Evolutionary conservation across 345 rosid species (phyloP), one percentile per base, ranked within the genome.

Genomic region (Gossypium rotundifolium): DNA sequence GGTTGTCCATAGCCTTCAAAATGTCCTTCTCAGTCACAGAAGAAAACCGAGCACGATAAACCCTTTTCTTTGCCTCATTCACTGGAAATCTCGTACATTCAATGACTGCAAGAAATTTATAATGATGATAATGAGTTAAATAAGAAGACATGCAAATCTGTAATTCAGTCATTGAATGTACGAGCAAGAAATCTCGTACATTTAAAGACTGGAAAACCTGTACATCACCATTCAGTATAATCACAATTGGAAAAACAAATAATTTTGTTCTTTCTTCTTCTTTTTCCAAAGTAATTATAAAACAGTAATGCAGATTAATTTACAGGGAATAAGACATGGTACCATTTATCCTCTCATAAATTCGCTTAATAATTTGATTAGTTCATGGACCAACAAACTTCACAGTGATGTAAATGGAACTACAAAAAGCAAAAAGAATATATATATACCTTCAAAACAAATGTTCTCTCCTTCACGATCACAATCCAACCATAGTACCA

Each of bases 391-490:
- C 38, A 66, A 46, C 40, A 46, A 8, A 8, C 44, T 68, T 68
- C 59, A 68, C 58, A 48, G 42, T 8, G 13, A 68, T 25, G 44
- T 49, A 53, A 59, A 78, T 77, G 52, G 11, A 49, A 16, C 22
- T 2, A 69, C 73, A 40, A 57, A 60, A 63, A 13, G 11, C 10
- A 9, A 18, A 71, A 42, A 49, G 18, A 10, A 33, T 33, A 33
- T 33, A 33, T 3, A 33, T 5, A 33, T 5, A 33, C 98, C 98
- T 89, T 94, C 98, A 83, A 92, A 92, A 73, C 97, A 92, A 84
- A 94, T 94, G 85, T 94, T 94, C 81, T 94, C 98, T 74, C 98
- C 98, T 86, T 92, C 98, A 38, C 98, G 97, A 60, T 94, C 98
- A 53, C 98, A 94, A 80, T 94, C 98, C 81, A 94, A 85, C 98